These are phyloP conservation scores for Coffea eugenioides DNA, from an alignment of 257 asterid genomes.

Conservation along the genomic window DNA sequence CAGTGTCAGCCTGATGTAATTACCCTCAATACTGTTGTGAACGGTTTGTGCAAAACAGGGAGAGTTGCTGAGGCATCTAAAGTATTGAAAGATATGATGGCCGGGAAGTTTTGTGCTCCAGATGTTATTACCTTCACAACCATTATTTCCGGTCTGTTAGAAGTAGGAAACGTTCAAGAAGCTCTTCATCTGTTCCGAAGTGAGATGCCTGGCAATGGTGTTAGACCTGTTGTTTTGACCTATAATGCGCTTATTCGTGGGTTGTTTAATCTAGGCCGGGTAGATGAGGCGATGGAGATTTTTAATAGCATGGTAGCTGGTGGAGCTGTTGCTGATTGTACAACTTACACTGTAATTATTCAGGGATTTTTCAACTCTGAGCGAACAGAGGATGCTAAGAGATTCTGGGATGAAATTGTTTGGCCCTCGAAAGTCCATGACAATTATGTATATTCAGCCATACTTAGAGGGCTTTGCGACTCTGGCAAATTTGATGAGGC, in stretches of 20 bases:
- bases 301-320: constrained; percentile 40
- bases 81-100: constrained; percentile 64
- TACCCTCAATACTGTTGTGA: constrained; percentile 71
- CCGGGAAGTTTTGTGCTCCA: constrained; percentile 71
- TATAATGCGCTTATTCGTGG: constrained; percentile 66
- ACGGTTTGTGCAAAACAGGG: constrained; percentile 72
- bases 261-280: constrained; percentile 49
- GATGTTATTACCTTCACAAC: constrained; percentile 74
- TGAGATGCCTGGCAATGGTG: constrained; percentile 55
- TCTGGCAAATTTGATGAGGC: constrained; percentile 58
- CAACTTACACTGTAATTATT: constrained; percentile 51
- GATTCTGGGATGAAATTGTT: constrained; percentile 56
- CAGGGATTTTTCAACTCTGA: constrained; percentile 4
- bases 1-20: constrained; percentile 77
- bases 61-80: constrained; percentile 70
- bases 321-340: constrained; percentile 55
- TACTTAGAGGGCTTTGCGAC: constrained; percentile 71
- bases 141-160: constrained; percentile 57
- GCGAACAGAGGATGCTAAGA: constrained; percentile 61
- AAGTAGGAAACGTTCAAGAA: constrained; percentile 51
- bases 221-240: constrained; percentile 64
- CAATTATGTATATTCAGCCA: constrained; percentile 60
- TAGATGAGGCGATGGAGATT: constrained; percentile 67
- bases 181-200: constrained; percentile 47
- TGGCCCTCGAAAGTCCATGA: constrained; percentile 84